phyloP scores from a whole-genome alignment of 371 early-diverging fungal species.

The Chytridium lagenaria region DNA sequence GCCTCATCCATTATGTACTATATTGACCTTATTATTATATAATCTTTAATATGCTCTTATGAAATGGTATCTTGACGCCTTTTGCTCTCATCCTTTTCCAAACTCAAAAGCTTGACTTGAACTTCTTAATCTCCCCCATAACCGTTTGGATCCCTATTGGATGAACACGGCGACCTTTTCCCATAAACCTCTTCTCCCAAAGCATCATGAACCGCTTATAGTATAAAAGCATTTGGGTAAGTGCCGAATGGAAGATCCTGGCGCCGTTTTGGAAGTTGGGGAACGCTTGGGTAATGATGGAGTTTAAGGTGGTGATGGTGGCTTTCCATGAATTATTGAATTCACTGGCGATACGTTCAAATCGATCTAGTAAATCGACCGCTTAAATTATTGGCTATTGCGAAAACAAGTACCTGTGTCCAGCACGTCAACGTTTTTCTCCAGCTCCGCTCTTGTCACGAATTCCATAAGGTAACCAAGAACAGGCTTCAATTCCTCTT shows the following conservation, averaged over 20 bases:
- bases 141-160: slow-evolving; percentile 89
- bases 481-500: slow-evolving; percentile 79
- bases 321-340: slow-evolving; percentile 84
- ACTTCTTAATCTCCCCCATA: slow-evolving; percentile 83
- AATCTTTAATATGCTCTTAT: too few species aligned
- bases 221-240: slow-evolving; percentile 84
- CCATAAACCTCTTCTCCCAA: slow-evolving; percentile 70
- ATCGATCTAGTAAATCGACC: slow-evolving; percentile 43
- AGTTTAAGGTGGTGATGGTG: slow-evolving; percentile 75
- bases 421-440: slow-evolving; percentile 47
- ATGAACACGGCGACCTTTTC: slow-evolving; percentile 60
- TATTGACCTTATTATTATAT: too few species aligned
- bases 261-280: slow-evolving; percentile 93
- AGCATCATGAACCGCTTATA: slow-evolving; percentile 83
- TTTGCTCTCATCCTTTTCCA: too few species aligned
- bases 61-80: too few species aligned
- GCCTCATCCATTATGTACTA: too few species aligned
- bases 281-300: slow-evolving; percentile 84
- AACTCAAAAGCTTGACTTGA: slow-evolving; percentile 39
- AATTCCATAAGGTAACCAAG: slow-evolving; percentile 79
- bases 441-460: slow-evolving; percentile 71
- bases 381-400: neutral
- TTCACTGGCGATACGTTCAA: slow-evolving; percentile 69
- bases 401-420: slow-evolving; percentile 34
- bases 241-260: slow-evolving; percentile 80